Evolutionary conservation across 495 filamentous ascomycete species (phyloP), one percentile per base, ranked within the genome.

Genomic region (Achaetomiella virescens): DNA sequence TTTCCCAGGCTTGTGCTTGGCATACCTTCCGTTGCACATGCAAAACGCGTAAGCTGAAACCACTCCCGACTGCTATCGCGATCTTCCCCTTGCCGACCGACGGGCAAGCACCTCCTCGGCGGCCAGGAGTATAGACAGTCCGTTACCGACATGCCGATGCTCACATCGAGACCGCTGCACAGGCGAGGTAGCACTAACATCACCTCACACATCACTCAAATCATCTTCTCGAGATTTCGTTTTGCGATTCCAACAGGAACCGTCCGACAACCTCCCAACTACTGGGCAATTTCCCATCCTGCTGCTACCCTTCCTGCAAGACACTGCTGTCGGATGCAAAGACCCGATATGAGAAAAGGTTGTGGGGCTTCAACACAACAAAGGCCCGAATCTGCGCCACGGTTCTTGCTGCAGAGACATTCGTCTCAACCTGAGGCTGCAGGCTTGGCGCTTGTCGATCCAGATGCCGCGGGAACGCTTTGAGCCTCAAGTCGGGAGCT

Each of bases 361-460:
- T 27, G 37, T 21, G 49, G 37, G 10, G 8, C 24, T 9, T 14
- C n/a, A 22, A 25, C 37, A 15, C 7, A 17, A 25, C 21, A 52
- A 52, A 52, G 49, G 49, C 49, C 49, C 49, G 49, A 52, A 24
- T 52, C 11, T 33, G 49, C 49, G 49, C 49, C 49, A 33, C 38
- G 25, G 24, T 6, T 6, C 38, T 14, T 25, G 1, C 24, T 11
- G 12, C 22, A 52, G 10, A 52, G 36, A 42, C 49, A 43, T 20
- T 22, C 48, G 18, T 52, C 38, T 52, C 49, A 25, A 12, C 6
- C 24, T 52, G 24, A 22, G 12, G 25, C n/a, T 31, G 37, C 21
- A 42, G 25, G 6, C 8, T 6, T 42, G 31, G 24, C 2, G 7
- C 8, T 1, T 43, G 49, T n/a, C 37, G 37, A 33, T 52, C 37